These are phyloP conservation scores for Plantago lanceolata DNA, from an alignment of 305 asterid species.

Conservation along the genomic window DNA sequence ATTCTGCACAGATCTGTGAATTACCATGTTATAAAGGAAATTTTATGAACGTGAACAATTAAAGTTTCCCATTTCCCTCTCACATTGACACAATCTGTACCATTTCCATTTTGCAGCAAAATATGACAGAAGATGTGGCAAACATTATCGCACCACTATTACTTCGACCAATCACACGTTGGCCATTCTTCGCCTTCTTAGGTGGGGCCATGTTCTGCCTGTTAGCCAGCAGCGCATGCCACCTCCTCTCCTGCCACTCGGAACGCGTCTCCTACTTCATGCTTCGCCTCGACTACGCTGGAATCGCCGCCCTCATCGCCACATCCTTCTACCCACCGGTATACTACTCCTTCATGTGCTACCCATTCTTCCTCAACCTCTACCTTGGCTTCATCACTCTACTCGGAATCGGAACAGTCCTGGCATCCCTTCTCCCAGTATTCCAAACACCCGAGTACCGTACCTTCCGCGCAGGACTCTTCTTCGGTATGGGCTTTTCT, in stretches of 20 bases:
- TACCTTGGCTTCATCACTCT: slow-evolving; percentile 83
- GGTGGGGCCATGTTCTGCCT: slow-evolving; percentile 99
- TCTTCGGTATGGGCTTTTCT: slow-evolving; percentile 82
- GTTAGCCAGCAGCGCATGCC: slow-evolving; percentile 90
- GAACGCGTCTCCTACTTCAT: slow-evolving; percentile 73
- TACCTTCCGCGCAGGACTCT: slow-evolving; percentile 64
- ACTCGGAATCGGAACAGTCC: slow-evolving; percentile 61
- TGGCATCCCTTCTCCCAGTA: slow-evolving; percentile 74
- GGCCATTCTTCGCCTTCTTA: slow-evolving; percentile 94
- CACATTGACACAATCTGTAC: slow-evolving; percentile 13
- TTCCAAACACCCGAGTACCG: slow-evolving; percentile 85
- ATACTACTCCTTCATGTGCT: slow-evolving; percentile 93
- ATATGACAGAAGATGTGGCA: slow-evolving; percentile 70
- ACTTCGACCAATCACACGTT: slow-evolving; percentile 80
- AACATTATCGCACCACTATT: slow-evolving; percentile 74
- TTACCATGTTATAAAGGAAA: not conserved
- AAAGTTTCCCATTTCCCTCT: not conserved
- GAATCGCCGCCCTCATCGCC: slow-evolving; percentile 84
- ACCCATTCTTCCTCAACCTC: slow-evolving; percentile 76
- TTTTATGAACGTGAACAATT: too few species aligned
- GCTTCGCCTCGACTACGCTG: slow-evolving; percentile 88
- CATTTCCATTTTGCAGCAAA: slow-evolving; percentile 45
- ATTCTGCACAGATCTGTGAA: not conserved
- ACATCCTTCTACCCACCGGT: slow-evolving; percentile 94
- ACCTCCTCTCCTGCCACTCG: slow-evolving; percentile 86